Percentiles rank a stretch among this genome's conserved stretches.
Evolutionary conservation across 257 asterid species (phyloP).

Genomic region (Avicennia marina): DNA sequence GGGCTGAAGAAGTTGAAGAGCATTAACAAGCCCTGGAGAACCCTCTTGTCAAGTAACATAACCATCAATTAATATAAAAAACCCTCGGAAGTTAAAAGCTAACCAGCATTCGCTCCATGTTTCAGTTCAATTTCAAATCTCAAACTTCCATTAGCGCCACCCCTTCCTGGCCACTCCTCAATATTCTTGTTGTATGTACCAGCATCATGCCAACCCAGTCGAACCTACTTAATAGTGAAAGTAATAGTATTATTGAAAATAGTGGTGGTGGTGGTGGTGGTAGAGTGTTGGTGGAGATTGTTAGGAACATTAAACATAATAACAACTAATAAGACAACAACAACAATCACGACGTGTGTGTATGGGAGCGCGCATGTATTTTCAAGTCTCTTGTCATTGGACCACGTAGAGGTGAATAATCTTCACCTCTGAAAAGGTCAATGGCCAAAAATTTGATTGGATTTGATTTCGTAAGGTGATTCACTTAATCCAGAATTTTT

Average conservation of each 20-base stretch:
- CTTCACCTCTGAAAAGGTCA: too few species aligned
- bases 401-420: too few species aligned
- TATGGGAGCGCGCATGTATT: too few species aligned
- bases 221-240: constrained; percentile 47
- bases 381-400: too few species aligned
- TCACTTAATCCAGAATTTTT: too few species aligned
- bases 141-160: constrained; percentile 97
- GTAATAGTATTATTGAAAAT: not conserved
- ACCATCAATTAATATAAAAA: not conserved
- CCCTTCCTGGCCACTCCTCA: constrained; percentile 88
- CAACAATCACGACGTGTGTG: too few species aligned
- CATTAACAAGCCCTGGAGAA: constrained; percentile 83
- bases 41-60: constrained; percentile 32
- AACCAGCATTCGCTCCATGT: constrained; percentile 98
- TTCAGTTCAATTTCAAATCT: constrained; percentile 88
- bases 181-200: constrained; percentile 91
- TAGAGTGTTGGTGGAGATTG: too few species aligned
- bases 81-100: not conserved
- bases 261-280: too few species aligned
- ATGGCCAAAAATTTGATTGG: too few species aligned
- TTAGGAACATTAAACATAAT: too few species aligned
- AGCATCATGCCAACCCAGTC: constrained; percentile 99
- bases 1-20: constrained; percentile 91
- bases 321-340: too few species aligned
- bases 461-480: too few species aligned